Base-by-base conservation (phyloP, 75 land plant genomes). In the Picea sitchensis region DNA sequence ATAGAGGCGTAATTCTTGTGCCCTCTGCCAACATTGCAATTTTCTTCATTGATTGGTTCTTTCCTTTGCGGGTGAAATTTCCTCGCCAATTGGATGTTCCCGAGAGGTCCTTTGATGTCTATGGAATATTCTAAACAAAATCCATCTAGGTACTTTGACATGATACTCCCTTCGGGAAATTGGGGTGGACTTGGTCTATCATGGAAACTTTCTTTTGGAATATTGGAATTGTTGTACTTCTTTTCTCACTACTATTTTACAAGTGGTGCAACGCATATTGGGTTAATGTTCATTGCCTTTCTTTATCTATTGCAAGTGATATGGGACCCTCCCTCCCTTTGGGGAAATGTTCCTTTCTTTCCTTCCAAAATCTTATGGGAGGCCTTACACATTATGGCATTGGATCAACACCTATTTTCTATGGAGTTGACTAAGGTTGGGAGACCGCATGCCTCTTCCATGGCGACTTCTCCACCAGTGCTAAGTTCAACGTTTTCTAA, bases 251-350 rank as follows among this genome's bases (percentile, higher is more conserved):
- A 94, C 81, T 91, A 94, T 86, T 96, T 96, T 74, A 98, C 99
- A 1, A 96, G 99, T 80, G 98, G 98, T 30, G 99, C 99, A 76
- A 98, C 99, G 58, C 99, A 96, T 78, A 96, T 96, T 17, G 99
- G 99, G 6, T 98, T 98, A 44, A 94, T 96, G 98, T 92, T 94
- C 80, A 94, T 98, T n/a, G 95, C 99, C 60, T 96, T 96, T 85
- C 26, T 26, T 81, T 96, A 18, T 94, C 99, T 0, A 95, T 96
- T 6, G 86, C 98, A 5, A 94, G 91, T 77, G 99, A 94, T 23
- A 79, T 94, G 99, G 99, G 13, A 92, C 95, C 20, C 99, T 98
- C 23, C 98, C 98, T 14, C 88, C 90, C 44, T 92, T 96, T 56
- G 95, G 86, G 60, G 99, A 95, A 1, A 79, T 94, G 82, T 92